Evolutionary conservation across 139 green algal species (phyloP).

Genomic region (Spirogloea muscicola): DNA sequence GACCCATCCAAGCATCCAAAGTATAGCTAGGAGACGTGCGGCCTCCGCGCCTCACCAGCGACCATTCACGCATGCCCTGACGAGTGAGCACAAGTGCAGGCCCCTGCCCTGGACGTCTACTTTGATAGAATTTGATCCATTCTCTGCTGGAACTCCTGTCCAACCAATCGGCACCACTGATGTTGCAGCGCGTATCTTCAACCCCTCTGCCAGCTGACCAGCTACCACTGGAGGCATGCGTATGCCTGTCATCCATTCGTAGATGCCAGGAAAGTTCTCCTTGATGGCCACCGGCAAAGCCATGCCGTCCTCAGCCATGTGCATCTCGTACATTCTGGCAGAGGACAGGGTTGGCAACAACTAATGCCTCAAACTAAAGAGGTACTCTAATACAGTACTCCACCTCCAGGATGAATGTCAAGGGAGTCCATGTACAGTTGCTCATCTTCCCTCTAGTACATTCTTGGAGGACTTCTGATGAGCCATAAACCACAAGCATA

Average conservation of each 20-base stretch:
- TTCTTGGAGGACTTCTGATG: too few relatives aligned
- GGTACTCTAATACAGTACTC: too few relatives aligned
- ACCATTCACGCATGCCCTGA: conserved; percentile 1
- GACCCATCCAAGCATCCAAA: too few relatives aligned
- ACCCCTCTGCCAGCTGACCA: background rate
- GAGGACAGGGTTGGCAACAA: too few relatives aligned
- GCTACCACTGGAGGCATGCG: background rate
- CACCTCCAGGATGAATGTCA: too few relatives aligned
- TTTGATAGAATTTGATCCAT: background rate
- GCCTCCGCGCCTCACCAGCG: too few relatives aligned
- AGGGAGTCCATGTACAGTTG: too few relatives aligned
- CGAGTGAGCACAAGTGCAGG: background rate
- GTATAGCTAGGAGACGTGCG: too few relatives aligned
- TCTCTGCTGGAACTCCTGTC: conserved; percentile 7
- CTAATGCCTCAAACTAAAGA: too few relatives aligned
- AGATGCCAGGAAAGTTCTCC: background rate
- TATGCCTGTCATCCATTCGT: conserved; percentile 6
- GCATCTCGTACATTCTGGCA: conserved; percentile 5
- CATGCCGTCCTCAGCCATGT: conserved; percentile 8
- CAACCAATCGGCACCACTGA: conserved; percentile 8
- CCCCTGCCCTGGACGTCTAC: conserved; percentile 17
- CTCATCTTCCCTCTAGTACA: too few relatives aligned
- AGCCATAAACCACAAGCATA: too few relatives aligned
- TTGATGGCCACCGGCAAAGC: background rate
- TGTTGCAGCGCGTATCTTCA: background rate